phyloP scores from a whole-genome alignment of 169 alveolate species.

The Ichthyophthirius multifiliis region DNA sequence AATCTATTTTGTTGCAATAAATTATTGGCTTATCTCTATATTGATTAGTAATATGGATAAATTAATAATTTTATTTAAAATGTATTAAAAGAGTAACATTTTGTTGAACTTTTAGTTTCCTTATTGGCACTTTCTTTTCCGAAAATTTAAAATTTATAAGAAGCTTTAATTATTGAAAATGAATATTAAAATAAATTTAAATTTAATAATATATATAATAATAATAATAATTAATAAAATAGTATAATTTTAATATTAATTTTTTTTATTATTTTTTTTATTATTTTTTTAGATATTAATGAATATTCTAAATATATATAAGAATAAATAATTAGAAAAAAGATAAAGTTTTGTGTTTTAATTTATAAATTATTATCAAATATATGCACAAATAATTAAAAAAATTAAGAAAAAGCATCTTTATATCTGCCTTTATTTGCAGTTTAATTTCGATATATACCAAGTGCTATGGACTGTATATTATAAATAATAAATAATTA shows the following conservation, averaged over 20 bases:
- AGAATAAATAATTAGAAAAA: constrained; percentile 22
- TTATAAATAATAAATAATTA: constrained; percentile 30
- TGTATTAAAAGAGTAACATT: constrained; percentile 32
- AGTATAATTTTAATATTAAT: too few species aligned
- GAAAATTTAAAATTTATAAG: not conserved
- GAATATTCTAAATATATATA: too few species aligned
- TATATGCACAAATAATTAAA: constrained; percentile 17
- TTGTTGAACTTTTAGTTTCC: constrained; percentile 27
- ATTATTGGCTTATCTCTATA: constrained; percentile 29
- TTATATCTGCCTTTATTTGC: constrained; percentile 30
- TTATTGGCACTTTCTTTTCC: constrained; percentile 22
- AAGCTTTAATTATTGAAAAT: not conserved
- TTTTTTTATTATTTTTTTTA: not conserved
- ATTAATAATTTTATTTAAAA: constrained; percentile 34
- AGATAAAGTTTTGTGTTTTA: constrained; percentile 25
- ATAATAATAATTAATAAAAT: too few species aligned
- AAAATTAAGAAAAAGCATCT: constrained; percentile 24
- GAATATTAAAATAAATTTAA: not conserved
- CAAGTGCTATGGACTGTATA: constrained; percentile 29
- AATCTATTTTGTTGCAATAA: constrained; percentile 34
- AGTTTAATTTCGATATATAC: constrained; percentile 3
- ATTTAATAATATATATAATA: not conserved
- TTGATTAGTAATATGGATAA: constrained; percentile 30
- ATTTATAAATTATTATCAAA: constrained; percentile 30
- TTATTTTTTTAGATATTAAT: too few species aligned